These are phyloP conservation scores for Tripterygium wilfordii DNA, from an alignment of 177 flowering plant genomes.

Conservation along the genomic window DNA sequence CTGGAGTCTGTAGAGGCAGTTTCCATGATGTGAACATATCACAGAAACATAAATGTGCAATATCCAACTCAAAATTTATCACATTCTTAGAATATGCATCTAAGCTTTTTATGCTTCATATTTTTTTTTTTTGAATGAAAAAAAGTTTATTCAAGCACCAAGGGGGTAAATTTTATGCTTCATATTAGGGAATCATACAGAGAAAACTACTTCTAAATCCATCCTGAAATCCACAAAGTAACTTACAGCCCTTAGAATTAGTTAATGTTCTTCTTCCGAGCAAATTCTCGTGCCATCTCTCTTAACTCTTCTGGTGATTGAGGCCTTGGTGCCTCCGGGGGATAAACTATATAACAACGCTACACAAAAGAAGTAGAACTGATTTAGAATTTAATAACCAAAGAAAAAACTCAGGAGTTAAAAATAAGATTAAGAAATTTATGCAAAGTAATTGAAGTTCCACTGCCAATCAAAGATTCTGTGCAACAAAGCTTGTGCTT, in stretches of 20 bases:
- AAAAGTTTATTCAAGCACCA: too few species aligned
- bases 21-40: too few species aligned
- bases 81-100: too few species aligned
- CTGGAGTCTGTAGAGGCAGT: too few species aligned
- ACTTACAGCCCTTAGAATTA: constrained; percentile 18
- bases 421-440: background rate
- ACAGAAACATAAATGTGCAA: too few species aligned
- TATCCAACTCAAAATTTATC: too few species aligned
- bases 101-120: too few species aligned
- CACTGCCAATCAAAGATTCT: too few species aligned
- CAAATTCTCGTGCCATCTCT: constrained; percentile 78
- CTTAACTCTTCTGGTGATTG: constrained; percentile 87
- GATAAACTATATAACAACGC: constrained; percentile 83
- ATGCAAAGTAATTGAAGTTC: too few species aligned
- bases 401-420: background rate
- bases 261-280: constrained; percentile 39
- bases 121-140: too few species aligned
- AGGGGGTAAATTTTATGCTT: too few species aligned
- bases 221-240: constrained; percentile 1
- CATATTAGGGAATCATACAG: background rate
- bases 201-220: background rate
- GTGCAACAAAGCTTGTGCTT: too few species aligned
- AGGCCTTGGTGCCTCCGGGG: constrained; percentile 65
- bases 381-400: background rate
- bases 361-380: constrained; percentile 17